phyloP scores from a whole-genome alignment of 305 asterid species.

The Plantago coronopus region DNA sequence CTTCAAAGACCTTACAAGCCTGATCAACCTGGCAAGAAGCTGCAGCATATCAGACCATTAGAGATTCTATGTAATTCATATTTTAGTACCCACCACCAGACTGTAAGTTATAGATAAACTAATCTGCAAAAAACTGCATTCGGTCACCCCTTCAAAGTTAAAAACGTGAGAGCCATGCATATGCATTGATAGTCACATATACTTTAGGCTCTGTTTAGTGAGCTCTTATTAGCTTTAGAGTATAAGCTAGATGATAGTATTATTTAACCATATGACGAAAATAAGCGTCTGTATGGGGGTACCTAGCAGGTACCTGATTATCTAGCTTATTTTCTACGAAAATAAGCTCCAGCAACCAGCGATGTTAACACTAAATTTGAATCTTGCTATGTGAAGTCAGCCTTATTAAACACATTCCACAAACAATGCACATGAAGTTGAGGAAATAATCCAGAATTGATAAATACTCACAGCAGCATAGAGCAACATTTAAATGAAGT shows the following conservation, averaged over 20 bases:
- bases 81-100: neutral
- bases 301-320: constrained; percentile 45
- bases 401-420: constrained; percentile 12
- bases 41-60: constrained; percentile 66
- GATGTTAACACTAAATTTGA: neutral
- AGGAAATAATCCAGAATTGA: constrained; percentile 46
- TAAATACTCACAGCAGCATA: constrained; percentile 40
- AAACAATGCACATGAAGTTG: constrained; percentile 82
- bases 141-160: too few species aligned
- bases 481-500: constrained; percentile 47
- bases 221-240: too few species aligned
- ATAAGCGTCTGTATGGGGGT: too few species aligned
- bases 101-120: neutral
- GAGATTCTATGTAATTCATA: constrained; percentile 24
- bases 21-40: constrained; percentile 73
- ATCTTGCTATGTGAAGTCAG: neutral
- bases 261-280: too few species aligned
- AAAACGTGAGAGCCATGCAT: neutral
- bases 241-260: too few species aligned
- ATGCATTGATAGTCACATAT: too few species aligned
- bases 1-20: constrained; percentile 58
- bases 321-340: constrained; percentile 13
- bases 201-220: too few species aligned
- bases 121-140: too few species aligned
- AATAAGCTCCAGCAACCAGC: neutral